Percentiles rank a stretch among this genome's conserved stretches.
Evolutionary conservation across 495 filamentous ascomycete species (phyloP).

Genomic region (Penicillium paxilli): DNA sequence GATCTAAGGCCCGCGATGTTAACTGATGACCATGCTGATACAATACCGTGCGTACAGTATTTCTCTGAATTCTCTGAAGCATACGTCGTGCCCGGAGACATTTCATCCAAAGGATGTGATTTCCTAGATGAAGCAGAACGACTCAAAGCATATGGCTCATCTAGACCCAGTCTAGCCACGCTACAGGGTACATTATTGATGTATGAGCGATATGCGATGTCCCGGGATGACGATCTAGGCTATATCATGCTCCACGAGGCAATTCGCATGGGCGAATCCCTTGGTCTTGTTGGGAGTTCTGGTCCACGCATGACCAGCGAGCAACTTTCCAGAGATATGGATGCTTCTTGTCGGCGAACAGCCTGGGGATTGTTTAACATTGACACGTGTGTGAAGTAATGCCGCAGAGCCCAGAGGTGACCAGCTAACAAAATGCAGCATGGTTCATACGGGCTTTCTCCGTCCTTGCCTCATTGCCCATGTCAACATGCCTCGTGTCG

Average conservation of each 20-base stretch:
- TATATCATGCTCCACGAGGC: conserved; percentile 46
- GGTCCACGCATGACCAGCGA: conserved; percentile 16
- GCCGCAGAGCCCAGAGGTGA: neutral
- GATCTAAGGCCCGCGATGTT: too few species aligned
- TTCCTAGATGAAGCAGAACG: conserved; percentile 47
- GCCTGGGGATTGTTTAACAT: conserved; percentile 48
- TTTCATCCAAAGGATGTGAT: conserved; percentile 42
- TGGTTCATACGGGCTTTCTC: conserved; percentile 44
- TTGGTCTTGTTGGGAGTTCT: conserved; percentile 36
- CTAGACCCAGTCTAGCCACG: conserved; percentile 31
- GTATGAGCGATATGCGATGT: conserved; percentile 48
- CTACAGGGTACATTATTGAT: conserved; percentile 44
- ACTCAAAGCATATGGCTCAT: conserved; percentile 22
- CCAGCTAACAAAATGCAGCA: conserved; percentile 17
- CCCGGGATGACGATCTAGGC: conserved; percentile 40
- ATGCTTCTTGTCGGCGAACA: conserved; percentile 33
- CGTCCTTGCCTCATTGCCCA: conserved; percentile 37
- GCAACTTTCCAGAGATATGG: conserved; percentile 34
- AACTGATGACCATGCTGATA: neutral
- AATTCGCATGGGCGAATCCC: conserved; percentile 36
- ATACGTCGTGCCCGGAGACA: conserved; percentile 42
- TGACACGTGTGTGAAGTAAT: conserved; percentile 36
- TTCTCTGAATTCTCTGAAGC: conserved; percentile 48
- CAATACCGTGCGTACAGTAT: conserved; percentile 26
- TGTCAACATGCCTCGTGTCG: conserved; percentile 33